phyloP scores from a whole-genome alignment of 306 rosid genomes.

The Delonix regia region DNA sequence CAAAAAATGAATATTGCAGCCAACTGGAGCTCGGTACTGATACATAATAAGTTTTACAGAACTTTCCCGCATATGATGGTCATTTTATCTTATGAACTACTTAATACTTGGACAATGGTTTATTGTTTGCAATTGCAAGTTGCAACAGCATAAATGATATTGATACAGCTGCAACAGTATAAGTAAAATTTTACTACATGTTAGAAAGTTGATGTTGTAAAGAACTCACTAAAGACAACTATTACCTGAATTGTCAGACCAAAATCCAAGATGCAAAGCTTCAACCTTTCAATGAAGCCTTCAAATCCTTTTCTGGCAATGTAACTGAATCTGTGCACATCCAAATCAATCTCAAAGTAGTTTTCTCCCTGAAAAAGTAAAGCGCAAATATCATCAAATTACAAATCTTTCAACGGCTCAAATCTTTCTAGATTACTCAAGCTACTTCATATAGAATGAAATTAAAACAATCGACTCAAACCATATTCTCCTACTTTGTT shows the following conservation, averaged over 20 bases:
- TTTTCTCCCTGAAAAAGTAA: slow-evolving; percentile 78
- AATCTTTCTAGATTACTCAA: background rate
- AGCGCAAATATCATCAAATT: slow-evolving; percentile 10
- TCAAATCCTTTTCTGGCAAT: slow-evolving; percentile 93
- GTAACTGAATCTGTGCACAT: slow-evolving; percentile 91
- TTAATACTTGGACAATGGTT: background rate
- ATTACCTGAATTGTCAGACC: slow-evolving; percentile 95
- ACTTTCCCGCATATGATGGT: background rate
- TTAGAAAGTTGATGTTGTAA: slow-evolving; percentile 19
- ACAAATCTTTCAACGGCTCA: slow-evolving; percentile 12
- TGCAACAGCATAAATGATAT: background rate
- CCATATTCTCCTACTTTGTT: background rate
- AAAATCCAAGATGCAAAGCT: slow-evolving; percentile 71
- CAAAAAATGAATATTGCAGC: background rate
- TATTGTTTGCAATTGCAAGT: background rate
- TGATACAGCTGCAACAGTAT: background rate
- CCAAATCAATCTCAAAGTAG: slow-evolving; percentile 94
- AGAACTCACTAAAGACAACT: slow-evolving; percentile 1
- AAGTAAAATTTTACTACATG: background rate
- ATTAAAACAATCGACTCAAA: background rate
- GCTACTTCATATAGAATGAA: background rate
- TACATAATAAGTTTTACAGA: background rate
- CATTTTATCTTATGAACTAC: background rate
- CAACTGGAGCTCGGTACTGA: background rate
- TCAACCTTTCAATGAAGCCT: slow-evolving; percentile 77